Evolutionary conservation across 2,329 filamentous ascomycete genomes (phyloP), one percentile per base, ranked within the genome.

Genomic region (Fusarium compactum): DNA sequence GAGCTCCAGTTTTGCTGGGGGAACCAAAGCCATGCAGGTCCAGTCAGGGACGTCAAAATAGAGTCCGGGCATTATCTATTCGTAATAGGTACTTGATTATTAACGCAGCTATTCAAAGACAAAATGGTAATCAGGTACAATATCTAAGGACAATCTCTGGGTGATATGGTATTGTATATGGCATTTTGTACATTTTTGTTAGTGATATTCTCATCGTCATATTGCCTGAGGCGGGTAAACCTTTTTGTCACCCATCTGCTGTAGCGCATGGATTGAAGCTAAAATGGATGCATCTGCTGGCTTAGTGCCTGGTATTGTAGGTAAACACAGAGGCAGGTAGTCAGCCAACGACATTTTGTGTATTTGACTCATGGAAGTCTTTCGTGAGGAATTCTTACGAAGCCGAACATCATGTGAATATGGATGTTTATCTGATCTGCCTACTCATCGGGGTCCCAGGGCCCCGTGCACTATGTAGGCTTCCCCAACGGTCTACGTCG

Each of bases 381-480:
- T 25, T 48, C 9, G 9, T 24, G 15, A 18, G 20, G 15, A 32
- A 15, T 38, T 38, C 25, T 55, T 55, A 44, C 52, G 29, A 15
- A 48, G 8, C 38, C 16, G 18, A 55, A 55, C 22, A 63, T 32
- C 58, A 57, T 64, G 47, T 44, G 59, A 62, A 62, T 46, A 45
- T 27, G 38, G 20, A 29, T 16, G 20, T 15, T 48, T 32, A 14
- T 18, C 24, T 32, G 15, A 24, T 20, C 44, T 46, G 54, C 22
- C 51, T 38, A 65, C 30, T 65, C 47, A 61, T 48, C 47, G 30
- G 55, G 34, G 43, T 47, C 25, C 41, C 29, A 34, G 15, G 38
- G 18, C 63, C 62, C 55, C 63, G 63, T 66, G 63, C 62, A 62
- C 62, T 47, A 56, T 38, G 52, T 60, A 58, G 59, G 58, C 55